Evolutionary conservation across 2,329 filamentous ascomycete species (phyloP).

Genomic region (Kalmusia sp.): DNA sequence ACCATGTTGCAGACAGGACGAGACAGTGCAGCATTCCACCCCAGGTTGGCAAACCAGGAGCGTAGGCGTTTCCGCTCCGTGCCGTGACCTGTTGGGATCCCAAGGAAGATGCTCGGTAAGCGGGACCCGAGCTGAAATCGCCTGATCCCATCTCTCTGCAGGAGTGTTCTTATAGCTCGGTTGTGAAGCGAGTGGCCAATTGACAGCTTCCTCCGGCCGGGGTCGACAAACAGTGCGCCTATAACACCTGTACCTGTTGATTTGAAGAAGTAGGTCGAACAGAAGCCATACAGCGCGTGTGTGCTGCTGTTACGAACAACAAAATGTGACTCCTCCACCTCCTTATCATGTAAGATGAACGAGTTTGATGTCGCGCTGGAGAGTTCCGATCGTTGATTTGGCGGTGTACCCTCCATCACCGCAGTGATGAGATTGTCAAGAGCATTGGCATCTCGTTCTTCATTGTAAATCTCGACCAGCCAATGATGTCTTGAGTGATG

Average conservation of each 20-base stretch:
- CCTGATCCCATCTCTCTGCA: constrained; percentile 75
- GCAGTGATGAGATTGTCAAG: constrained; percentile 77
- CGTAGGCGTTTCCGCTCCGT: constrained; percentile 66
- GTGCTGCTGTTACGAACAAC: constrained; percentile 95
- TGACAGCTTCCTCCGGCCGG: constrained; percentile 81
- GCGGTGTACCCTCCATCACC: constrained; percentile 70
- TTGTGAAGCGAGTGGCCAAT: constrained; percentile 91
- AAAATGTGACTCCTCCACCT: constrained; percentile 83
- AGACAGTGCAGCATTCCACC: constrained; percentile 79
- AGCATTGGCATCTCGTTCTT: constrained; percentile 75
- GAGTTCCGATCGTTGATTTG: constrained; percentile 72
- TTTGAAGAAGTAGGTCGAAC: constrained; percentile 82
- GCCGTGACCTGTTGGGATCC: constrained; percentile 74
- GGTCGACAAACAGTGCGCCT: constrained; percentile 88
- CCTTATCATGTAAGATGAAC: constrained; percentile 75
- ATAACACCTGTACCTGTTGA: constrained; percentile 76
- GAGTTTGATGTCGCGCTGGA: constrained; percentile 73
- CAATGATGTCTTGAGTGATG: constrained; percentile 92
- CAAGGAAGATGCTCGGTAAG: constrained; percentile 85
- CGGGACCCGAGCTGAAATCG: constrained; percentile 82
- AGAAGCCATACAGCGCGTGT: constrained; percentile 88
- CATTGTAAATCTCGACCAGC: constrained; percentile 89
- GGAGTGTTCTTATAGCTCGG: constrained; percentile 77
- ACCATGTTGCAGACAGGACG: constrained; percentile 74
- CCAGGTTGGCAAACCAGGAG: constrained; percentile 88